Conservation (phyloP, 495 filamentous ascomycete genomes). For the Bacidia gigantensis region DNA sequence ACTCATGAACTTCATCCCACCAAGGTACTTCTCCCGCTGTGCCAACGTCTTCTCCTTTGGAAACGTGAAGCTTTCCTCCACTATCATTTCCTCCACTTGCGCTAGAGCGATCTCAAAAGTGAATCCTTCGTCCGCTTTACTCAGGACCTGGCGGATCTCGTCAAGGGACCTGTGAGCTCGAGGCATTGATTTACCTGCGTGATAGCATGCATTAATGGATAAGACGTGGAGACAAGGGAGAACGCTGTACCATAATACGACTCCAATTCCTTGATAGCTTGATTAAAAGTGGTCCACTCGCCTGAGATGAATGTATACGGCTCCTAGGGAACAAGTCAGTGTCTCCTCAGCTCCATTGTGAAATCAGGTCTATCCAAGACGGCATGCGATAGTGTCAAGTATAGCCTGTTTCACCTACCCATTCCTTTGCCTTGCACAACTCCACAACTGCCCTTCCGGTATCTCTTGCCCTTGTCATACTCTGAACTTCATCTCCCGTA, state of each 20-base stretch:
- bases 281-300: conserved; percentile 11
- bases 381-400: too few species aligned
- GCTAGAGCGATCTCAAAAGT: not conserved
- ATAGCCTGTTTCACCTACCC: conserved; percentile 11
- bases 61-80: not conserved
- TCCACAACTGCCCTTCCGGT: conserved; percentile 4
- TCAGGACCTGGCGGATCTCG: not conserved
- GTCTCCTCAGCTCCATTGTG: not conserved
- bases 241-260: not conserved
- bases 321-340: conserved; percentile 2
- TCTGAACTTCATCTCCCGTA: conserved; percentile 10
- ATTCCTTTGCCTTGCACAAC: conserved; percentile 4
- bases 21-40: conserved; percentile 4
- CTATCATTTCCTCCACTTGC: conserved; percentile 9
- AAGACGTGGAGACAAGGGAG: not conserved
- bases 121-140: not conserved
- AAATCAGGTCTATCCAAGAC: too few species aligned
- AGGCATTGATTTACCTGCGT: not conserved
- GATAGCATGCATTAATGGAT: not conserved
- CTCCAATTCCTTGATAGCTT: conserved; percentile 2
- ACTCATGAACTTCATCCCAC: not conserved
- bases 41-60: conserved; percentile 3
- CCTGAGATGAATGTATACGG: conserved; percentile 1
- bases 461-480: conserved; percentile 9
- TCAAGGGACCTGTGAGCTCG: not conserved